These are phyloP conservation scores for Hypoxylon sp. DNA, from an alignment of 2,329 filamentous ascomycete species.

Conservation along the genomic window DNA sequence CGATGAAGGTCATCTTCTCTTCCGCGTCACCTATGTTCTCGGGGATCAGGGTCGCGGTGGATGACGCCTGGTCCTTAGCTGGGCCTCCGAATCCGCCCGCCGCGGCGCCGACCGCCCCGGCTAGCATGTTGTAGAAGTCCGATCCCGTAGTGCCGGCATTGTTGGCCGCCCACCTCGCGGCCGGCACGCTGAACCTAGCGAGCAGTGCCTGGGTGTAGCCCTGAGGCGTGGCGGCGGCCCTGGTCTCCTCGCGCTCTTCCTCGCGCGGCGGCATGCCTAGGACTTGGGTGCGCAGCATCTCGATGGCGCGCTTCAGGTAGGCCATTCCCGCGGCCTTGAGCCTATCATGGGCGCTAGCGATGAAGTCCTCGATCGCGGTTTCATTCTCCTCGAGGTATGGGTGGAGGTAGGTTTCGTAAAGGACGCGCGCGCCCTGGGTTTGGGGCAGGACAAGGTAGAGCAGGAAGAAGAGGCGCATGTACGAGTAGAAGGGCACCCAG, in stretches of 20 bases:
- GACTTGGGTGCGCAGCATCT: conserved; percentile 80
- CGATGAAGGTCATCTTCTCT: conserved; percentile 81
- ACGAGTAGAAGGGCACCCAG: conserved; percentile 96
- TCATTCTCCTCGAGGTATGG: conserved; percentile 93
- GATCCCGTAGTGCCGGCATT: conserved; percentile 62
- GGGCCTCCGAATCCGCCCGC: conserved; percentile 59
- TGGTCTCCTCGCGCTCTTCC: conserved; percentile 56
- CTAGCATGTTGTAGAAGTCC: conserved; percentile 85
- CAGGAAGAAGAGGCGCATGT: conserved; percentile 87
- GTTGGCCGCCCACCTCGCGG: conserved; percentile 69
- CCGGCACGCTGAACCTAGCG: conserved; percentile 86
- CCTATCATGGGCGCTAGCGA: conserved; percentile 83
- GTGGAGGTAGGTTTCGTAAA: conserved; percentile 89
- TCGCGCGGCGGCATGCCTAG: conserved; percentile 79
- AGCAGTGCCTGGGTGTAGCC: conserved; percentile 86
- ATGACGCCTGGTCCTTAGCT: conserved; percentile 54
- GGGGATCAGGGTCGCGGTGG: conserved; percentile 77
- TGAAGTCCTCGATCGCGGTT: conserved; percentile 88
- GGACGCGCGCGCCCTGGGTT: conserved; percentile 88
- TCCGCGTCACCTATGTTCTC: conserved; percentile 73
- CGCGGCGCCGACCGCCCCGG: conserved; percentile 78
- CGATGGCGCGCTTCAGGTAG: conserved; percentile 80
- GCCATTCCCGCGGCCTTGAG: conserved; percentile 82
- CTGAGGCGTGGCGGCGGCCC: conserved; percentile 62
- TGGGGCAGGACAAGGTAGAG: conserved; percentile 97